Evolutionary conservation across 1,139 yeast species (phyloP).

Genomic region (Saccharomyces uvarum): DNA sequence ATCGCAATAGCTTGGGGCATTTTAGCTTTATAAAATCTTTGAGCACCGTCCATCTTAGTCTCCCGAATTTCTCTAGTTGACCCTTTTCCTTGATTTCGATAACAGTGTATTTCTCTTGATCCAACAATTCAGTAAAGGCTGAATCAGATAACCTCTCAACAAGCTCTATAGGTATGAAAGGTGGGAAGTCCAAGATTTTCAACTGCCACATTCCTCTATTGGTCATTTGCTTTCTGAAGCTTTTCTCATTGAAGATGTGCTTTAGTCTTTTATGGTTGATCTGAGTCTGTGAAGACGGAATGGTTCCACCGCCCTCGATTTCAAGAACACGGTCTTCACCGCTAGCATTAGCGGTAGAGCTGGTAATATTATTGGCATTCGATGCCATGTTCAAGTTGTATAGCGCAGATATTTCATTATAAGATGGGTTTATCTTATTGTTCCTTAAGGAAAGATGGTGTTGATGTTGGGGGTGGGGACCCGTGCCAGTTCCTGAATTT

Average conservation of each 20-base stretch:
- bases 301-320: not conserved
- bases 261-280: constrained; percentile 15
- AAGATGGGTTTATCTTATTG: not conserved
- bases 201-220: constrained; percentile 31
- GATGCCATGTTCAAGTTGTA: not conserved
- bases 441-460: constrained; percentile 1
- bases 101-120: constrained; percentile 6
- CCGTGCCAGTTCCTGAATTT: not conserved
- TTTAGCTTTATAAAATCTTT: constrained; percentile 31
- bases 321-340: not conserved
- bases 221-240: constrained; percentile 32
- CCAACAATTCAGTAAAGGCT: constrained; percentile 2
- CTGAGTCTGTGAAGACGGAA: constrained; percentile 10
- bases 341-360: not conserved
- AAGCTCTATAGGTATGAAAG: constrained; percentile 25
- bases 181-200: constrained; percentile 29
- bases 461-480: constrained; percentile 3
- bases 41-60: constrained; percentile 30
- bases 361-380: not conserved
- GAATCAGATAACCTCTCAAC: constrained; percentile 8
- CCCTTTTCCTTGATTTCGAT: constrained; percentile 11
- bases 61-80: constrained; percentile 24
- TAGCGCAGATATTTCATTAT: not conserved
- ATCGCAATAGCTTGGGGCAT: constrained; percentile 25
- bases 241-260: constrained; percentile 29